A percentile compares a stretch with the other conserved stretches of the same genome.
Evolutionary conservation across 2,329 filamentous ascomycete genomes (phyloP).

Genomic region (Aspergillus sp.): DNA sequence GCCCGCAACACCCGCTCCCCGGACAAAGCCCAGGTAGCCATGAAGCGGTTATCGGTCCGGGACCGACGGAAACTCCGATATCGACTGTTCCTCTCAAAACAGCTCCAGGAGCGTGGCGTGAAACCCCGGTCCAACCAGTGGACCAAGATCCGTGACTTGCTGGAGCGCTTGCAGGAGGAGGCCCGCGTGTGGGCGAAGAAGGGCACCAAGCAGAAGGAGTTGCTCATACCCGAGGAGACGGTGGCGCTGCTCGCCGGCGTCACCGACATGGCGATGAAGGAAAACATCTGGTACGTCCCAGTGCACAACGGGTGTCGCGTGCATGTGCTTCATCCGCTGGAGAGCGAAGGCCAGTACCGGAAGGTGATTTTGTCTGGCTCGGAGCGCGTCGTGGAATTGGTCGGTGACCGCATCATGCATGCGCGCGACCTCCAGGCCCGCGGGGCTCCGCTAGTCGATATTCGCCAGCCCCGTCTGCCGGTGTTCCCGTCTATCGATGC

Average conservation of each 20-base stretch:
- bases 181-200: slow-evolving; percentile 11
- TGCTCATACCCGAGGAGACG: slow-evolving; percentile 35
- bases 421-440: slow-evolving; percentile 20
- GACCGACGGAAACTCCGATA: slow-evolving; percentile 27
- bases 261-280: slow-evolving; percentile 25
- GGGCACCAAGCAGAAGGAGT: slow-evolving; percentile 23
- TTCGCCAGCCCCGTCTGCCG: slow-evolving; percentile 27
- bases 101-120: not conserved
- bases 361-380: slow-evolving; percentile 36
- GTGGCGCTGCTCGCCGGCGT: slow-evolving; percentile 32
- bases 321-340: slow-evolving; percentile 30
- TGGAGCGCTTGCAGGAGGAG: slow-evolving; percentile 23
- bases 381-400: slow-evolving; percentile 29
- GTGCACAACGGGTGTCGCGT: slow-evolving; percentile 38
- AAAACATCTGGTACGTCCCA: slow-evolving; percentile 37
- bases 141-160: slow-evolving; percentile 24
- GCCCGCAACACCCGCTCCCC: not conserved
- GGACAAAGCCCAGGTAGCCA: not conserved
- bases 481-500: slow-evolving; percentile 27
- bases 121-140: slow-evolving; percentile 16
- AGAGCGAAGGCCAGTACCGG: slow-evolving; percentile 31
- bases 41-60: slow-evolving; percentile 18
- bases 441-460: slow-evolving; percentile 28
- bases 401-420: slow-evolving; percentile 25
- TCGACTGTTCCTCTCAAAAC: slow-evolving; percentile 15